These are phyloP conservation scores for Candida neerlandica DNA, from an alignment of 1,139 yeast species.

Conservation along the genomic window DNA sequence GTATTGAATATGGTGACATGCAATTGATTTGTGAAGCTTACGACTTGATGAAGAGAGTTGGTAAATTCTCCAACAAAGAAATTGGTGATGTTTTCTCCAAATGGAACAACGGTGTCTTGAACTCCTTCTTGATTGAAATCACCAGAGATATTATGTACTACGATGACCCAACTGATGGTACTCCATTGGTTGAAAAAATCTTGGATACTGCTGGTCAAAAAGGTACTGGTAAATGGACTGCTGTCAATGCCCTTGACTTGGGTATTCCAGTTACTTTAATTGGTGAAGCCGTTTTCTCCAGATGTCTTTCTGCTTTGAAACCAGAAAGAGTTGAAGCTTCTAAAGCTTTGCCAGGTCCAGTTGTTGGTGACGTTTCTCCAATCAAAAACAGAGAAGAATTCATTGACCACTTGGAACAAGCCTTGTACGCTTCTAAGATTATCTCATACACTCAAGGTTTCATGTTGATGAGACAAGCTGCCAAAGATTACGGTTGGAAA, in stretches of 20 bases:
- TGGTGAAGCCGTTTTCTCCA: slow-evolving; percentile 97
- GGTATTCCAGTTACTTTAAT: slow-evolving; percentile 98
- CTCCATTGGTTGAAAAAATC: slow-evolving; percentile 94
- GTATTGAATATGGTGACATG: slow-evolving; percentile 99
- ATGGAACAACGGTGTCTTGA: slow-evolving; percentile 98
- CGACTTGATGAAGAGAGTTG: slow-evolving; percentile 92
- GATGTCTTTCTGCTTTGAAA: slow-evolving; percentile 94
- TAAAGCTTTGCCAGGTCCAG: slow-evolving; percentile 76
- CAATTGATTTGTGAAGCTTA: slow-evolving; percentile 98
- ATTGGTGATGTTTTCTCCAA: slow-evolving; percentile 87
- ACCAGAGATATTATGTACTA: slow-evolving; percentile 91
- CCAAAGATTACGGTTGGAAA: slow-evolving; percentile 95
- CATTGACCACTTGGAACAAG: slow-evolving; percentile 95
- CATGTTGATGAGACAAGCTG: slow-evolving; percentile 99
- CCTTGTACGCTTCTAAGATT: slow-evolving; percentile 96
- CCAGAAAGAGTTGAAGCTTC: slow-evolving; percentile 89
- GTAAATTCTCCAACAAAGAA: slow-evolving; percentile 88
- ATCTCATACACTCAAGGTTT: slow-evolving; percentile 99
- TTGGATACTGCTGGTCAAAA: slow-evolving; percentile 98
- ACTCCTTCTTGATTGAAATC: slow-evolving; percentile 95
- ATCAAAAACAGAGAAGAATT: slow-evolving; percentile 73
- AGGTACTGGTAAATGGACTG: slow-evolving; percentile 99
- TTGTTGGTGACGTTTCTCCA: slow-evolving; percentile 51
- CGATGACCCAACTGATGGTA: slow-evolving; percentile 84
- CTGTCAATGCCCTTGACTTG: slow-evolving; percentile 93